Evolutionary conservation across 768 basidiomycete species (phyloP).

Genomic region (Leccinum pellstonianum): DNA sequence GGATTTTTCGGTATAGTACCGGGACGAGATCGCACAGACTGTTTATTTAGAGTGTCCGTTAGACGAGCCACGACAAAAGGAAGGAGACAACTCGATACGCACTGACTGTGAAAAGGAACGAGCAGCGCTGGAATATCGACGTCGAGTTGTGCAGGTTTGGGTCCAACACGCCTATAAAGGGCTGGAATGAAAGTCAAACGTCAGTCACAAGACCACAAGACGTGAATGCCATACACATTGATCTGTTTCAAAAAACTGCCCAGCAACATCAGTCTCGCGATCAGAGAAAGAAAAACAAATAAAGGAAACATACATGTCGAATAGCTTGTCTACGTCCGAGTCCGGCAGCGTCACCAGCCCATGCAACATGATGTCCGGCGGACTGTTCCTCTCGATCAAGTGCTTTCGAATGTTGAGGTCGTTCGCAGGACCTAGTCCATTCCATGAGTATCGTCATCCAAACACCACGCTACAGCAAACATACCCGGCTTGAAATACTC

Average conservation of each 20-base stretch:
- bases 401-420: slow-evolving; percentile 67
- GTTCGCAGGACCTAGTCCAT: slow-evolving; percentile 58
- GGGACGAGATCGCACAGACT: slow-evolving; percentile 86
- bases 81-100: slow-evolving; percentile 30
- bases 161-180: slow-evolving; percentile 76
- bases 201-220: slow-evolving; percentile 1
- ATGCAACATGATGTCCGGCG: slow-evolving; percentile 80
- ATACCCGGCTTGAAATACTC: slow-evolving; percentile 77
- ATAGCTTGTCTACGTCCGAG: slow-evolving; percentile 82
- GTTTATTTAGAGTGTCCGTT: background rate
- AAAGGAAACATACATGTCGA: slow-evolving; percentile 62
- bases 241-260: slow-evolving; percentile 66
- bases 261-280: slow-evolving; percentile 2
- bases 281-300: background rate
- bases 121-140: slow-evolving; percentile 77
- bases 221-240: slow-evolving; percentile 50
- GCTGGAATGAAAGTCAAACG: slow-evolving; percentile 26
- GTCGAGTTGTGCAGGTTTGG: slow-evolving; percentile 78
- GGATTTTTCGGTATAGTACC: slow-evolving; percentile 75
- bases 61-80: background rate
- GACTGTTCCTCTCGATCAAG: slow-evolving; percentile 74
- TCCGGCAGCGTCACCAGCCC: slow-evolving; percentile 73
- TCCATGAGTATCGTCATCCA: background rate
- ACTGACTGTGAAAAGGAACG: slow-evolving; percentile 90
- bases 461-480: background rate